Percentiles rank a stretch among this genome's conserved stretches.
These are phyloP conservation scores for Lactarius hatsudake DNA, from an alignment of 768 basidiomycete species.

Conservation along the genomic window DNA sequence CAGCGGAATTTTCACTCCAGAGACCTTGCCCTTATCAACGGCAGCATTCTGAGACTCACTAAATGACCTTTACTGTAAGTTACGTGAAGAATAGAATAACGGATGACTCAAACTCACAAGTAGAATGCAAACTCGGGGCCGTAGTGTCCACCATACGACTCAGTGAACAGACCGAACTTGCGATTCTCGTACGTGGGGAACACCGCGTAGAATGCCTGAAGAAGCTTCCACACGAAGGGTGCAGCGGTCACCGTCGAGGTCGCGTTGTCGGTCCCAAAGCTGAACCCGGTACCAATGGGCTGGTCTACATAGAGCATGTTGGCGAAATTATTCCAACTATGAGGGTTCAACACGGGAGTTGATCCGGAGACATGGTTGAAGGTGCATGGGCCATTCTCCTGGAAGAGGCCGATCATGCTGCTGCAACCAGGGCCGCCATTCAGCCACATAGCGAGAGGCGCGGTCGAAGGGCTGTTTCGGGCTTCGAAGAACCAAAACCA, in stretches of 20 bases:
- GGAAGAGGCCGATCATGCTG: background rate
- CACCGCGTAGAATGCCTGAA: constrained; percentile 25
- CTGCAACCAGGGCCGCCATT: constrained; percentile 1
- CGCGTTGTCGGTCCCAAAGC: background rate
- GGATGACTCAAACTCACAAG: background rate
- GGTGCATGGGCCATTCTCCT: constrained; percentile 21
- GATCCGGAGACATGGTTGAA: constrained; percentile 6
- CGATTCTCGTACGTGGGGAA: constrained; percentile 42
- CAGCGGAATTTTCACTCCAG: constrained; percentile 46
- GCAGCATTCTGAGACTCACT: constrained; percentile 51
- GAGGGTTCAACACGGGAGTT: constrained; percentile 9
- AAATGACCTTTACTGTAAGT: background rate
- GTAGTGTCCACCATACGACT: constrained; percentile 39
- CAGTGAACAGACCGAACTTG: constrained; percentile 51
- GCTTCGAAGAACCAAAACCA: constrained; percentile 14
- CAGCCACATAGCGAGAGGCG: constrained; percentile 6
- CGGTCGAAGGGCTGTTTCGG: background rate
- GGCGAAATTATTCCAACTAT: constrained; percentile 18
- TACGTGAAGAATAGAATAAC: too few species aligned
- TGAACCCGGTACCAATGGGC: constrained; percentile 7
- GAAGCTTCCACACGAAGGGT: background rate
- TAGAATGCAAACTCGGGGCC: constrained; percentile 26
- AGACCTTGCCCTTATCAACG: constrained; percentile 41
- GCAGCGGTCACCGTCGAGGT: background rate
- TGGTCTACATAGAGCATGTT: constrained; percentile 25